Percentiles rank a stretch among this genome's conserved stretches.
Conservation (phyloP, 2,329 filamentous ascomycete genomes). For the Aspergillus novoparasiticus region DNA sequence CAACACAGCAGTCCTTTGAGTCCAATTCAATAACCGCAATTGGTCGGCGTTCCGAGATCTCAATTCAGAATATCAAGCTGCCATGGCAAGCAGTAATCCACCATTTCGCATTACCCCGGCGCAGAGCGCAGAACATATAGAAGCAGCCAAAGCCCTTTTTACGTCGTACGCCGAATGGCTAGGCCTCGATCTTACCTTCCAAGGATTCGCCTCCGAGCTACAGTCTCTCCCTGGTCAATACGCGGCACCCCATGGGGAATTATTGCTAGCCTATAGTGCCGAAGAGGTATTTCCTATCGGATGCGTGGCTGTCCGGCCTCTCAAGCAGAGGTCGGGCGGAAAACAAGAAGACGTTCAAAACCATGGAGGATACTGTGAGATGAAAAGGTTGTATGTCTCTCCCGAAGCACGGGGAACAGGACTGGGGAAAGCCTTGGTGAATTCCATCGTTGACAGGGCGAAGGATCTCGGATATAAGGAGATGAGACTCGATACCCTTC, state of each 20-base stretch:
- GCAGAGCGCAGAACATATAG: slow-evolving; percentile 45
- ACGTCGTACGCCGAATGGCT: slow-evolving; percentile 48
- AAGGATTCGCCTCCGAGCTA: slow-evolving; percentile 58
- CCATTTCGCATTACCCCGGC: slow-evolving; percentile 39
- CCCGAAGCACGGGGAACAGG: slow-evolving; percentile 53
- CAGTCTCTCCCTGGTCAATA: slow-evolving; percentile 59
- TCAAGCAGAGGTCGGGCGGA: not conserved
- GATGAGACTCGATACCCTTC: slow-evolving; percentile 60
- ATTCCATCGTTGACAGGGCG: slow-evolving; percentile 49
- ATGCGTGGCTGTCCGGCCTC: slow-evolving; percentile 52
- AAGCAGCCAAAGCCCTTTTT: slow-evolving; percentile 47
- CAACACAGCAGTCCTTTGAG: not conserved
- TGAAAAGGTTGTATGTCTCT: slow-evolving; percentile 60
- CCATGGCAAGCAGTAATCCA: not conserved
- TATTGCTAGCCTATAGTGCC: slow-evolving; percentile 48
- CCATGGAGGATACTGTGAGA: slow-evolving; percentile 47
- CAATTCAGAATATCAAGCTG: not conserved
- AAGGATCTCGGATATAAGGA: slow-evolving; percentile 52
- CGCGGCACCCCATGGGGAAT: slow-evolving; percentile 46
- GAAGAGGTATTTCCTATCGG: slow-evolving; percentile 40
- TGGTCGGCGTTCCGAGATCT: not conserved
- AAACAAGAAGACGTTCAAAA: slow-evolving; percentile 19
- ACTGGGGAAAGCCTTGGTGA: slow-evolving; percentile 52
- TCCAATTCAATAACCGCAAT: not conserved
- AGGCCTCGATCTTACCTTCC: slow-evolving; percentile 59